Conservation (phyloP, 371 early-diverging fungal genomes). For the Apophysomyces elegans region DNA sequence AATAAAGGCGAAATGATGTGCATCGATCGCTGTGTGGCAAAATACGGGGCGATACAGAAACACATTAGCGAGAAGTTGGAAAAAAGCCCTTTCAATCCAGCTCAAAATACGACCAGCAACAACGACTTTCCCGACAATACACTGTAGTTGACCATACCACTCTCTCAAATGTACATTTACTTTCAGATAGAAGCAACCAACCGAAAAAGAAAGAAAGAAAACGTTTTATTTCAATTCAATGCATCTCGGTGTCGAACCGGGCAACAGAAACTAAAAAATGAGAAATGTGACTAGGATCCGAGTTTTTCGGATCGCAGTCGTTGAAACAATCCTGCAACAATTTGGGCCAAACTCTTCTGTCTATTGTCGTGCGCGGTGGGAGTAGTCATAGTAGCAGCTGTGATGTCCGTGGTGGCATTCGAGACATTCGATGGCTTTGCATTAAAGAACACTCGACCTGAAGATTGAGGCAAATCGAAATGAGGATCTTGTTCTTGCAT, state of each 20-base stretch:
- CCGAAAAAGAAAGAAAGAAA: no score
- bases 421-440: conserved; percentile 7
- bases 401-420: no score
- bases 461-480: conserved; percentile 7
- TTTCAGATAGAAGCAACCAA: conserved; percentile 12
- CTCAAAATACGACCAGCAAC: conserved; percentile 13
- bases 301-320: not conserved
- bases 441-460: conserved; percentile 12
- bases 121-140: conserved; percentile 1
- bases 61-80: conserved; percentile 74
- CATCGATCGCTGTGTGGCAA: conserved; percentile 90
- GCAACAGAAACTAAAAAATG: no score
- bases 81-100: conserved; percentile 35
- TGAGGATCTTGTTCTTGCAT: conserved; percentile 13
- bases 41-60: conserved; percentile 81
- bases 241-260: no score
- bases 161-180: not conserved
- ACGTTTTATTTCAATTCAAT: no score
- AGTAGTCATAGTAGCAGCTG: not conserved
- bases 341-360: conserved; percentile 17
- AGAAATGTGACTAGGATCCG: no score
- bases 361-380: not conserved
- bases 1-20: conserved; percentile 97
- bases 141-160: not conserved
- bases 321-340: not conserved